Conservation (phyloP, 805 yeast genomes). For the Vanderwaltozyma verrucispora region DNA sequence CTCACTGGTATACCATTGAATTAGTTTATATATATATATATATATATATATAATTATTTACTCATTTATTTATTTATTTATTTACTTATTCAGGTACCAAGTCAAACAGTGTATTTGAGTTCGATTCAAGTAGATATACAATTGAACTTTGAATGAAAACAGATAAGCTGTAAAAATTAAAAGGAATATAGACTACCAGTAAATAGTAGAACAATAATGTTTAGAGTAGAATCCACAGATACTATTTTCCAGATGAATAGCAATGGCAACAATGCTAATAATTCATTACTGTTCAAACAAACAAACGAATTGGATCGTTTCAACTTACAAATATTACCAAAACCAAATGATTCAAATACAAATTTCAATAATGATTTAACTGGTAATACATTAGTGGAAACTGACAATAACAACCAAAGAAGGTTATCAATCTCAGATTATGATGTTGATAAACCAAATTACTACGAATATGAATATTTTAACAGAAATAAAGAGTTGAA, state of each 20-base stretch:
- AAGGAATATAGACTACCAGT: no score
- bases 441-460: conserved; percentile 19
- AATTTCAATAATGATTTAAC: conserved; percentile 19
- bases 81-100: no score
- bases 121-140: no score
- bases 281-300: background rate
- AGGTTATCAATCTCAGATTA: conserved; percentile 25
- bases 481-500: conserved; percentile 1
- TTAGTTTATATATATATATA: no score
- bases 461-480: conserved; percentile 25
- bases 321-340: conserved; percentile 4
- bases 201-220: background rate
- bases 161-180: no score
- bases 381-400: conserved; percentile 20
- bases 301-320: conserved; percentile 1
- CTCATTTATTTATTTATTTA: no score
- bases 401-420: conserved; percentile 2
- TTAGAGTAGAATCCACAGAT: conserved; percentile 1
- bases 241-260: background rate
- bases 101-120: no score
- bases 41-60: no score
- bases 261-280: background rate
- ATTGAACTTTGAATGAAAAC: no score
- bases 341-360: background rate
- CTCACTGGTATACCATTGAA: no score